Percentiles rank a stretch among this genome's conserved stretches.
These are phyloP conservation scores for Allium cepa DNA, from an alignment of 106 monocot species.

Conservation along the genomic window DNA sequence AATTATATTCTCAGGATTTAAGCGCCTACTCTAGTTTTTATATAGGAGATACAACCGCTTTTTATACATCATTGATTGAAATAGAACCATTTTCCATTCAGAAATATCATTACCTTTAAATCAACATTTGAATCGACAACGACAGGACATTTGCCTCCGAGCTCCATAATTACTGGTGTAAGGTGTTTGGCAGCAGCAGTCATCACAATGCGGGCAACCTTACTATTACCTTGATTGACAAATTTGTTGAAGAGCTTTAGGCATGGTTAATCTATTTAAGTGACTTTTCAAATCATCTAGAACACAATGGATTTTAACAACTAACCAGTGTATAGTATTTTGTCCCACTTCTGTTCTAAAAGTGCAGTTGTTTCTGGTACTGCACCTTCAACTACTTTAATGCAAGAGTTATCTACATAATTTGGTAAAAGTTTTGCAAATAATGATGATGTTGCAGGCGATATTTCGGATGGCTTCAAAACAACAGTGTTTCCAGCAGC, in stretches of 20 bases:
- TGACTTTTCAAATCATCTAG: background rate
- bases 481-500: slow-evolving; percentile 61
- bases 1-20: too few relatives aligned
- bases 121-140: slow-evolving; percentile 49
- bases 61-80: background rate
- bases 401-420: slow-evolving; percentile 50
- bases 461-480: slow-evolving; percentile 52
- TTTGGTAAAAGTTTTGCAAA: slow-evolving; percentile 40
- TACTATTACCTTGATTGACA: slow-evolving; percentile 32
- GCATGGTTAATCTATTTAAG: background rate
- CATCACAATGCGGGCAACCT: slow-evolving; percentile 55
- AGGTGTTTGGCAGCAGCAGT: slow-evolving; percentile 67
- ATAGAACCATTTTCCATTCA: background rate
- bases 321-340: slow-evolving; percentile 84
- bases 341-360: slow-evolving; percentile 80
- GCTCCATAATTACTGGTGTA: slow-evolving; percentile 63
- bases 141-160: slow-evolving; percentile 76
- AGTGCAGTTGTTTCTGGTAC: slow-evolving; percentile 61
- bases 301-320: slow-evolving; percentile 1
- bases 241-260: background rate
- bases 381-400: slow-evolving; percentile 77
- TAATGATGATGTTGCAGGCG: slow-evolving; percentile 46
- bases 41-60: too few relatives aligned
- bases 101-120: slow-evolving; percentile 21
- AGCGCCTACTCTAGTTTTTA: too few relatives aligned